Evolutionary conservation across 371 early-diverging fungal genomes (phyloP).

Genomic region (Catenaria anguillulae): DNA sequence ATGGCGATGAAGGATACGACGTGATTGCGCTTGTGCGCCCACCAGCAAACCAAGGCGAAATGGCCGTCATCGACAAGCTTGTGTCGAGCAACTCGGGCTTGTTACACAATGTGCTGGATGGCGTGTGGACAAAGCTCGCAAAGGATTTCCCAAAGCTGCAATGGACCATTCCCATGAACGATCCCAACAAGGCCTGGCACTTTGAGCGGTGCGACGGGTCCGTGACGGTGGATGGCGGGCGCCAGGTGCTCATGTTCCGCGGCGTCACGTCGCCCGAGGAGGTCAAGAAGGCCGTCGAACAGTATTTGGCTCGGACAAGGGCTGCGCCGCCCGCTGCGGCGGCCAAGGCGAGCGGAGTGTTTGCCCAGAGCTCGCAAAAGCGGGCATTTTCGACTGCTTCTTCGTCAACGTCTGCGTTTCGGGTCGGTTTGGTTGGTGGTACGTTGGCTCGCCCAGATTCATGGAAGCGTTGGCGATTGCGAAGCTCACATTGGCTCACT

Average conservation of each 20-base stretch:
- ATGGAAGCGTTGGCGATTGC: too few relatives aligned
- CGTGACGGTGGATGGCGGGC: constrained; percentile 23
- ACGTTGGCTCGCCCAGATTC: too few relatives aligned
- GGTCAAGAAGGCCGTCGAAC: constrained; percentile 40
- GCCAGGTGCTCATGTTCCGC: constrained; percentile 66
- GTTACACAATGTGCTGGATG: constrained; percentile 77
- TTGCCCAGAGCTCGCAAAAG: constrained; percentile 5
- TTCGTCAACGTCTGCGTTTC: constrained; percentile 9
- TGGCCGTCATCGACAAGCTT: constrained; percentile 62
- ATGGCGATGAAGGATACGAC: constrained; percentile 27
- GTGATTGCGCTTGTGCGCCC: constrained; percentile 71
- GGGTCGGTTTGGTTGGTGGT: constrained; percentile 84
- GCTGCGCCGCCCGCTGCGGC: constrained; percentile 9
- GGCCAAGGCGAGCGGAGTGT: not conserved
- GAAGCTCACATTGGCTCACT: too few relatives aligned
- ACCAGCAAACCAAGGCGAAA: constrained; percentile 28
- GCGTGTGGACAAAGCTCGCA: constrained; percentile 63
- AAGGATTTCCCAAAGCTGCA: constrained; percentile 53
- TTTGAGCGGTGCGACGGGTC: constrained; percentile 88
- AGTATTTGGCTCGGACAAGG: constrained; percentile 7
- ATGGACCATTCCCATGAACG: constrained; percentile 48
- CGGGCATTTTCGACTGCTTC: constrained; percentile 9
- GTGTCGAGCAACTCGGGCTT: constrained; percentile 56
- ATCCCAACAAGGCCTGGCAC: constrained; percentile 59
- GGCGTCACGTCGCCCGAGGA: constrained; percentile 62